These are phyloP conservation scores for Citrullus colocynthis DNA, from an alignment of 306 rosid genomes.

Conservation along the genomic window DNA sequence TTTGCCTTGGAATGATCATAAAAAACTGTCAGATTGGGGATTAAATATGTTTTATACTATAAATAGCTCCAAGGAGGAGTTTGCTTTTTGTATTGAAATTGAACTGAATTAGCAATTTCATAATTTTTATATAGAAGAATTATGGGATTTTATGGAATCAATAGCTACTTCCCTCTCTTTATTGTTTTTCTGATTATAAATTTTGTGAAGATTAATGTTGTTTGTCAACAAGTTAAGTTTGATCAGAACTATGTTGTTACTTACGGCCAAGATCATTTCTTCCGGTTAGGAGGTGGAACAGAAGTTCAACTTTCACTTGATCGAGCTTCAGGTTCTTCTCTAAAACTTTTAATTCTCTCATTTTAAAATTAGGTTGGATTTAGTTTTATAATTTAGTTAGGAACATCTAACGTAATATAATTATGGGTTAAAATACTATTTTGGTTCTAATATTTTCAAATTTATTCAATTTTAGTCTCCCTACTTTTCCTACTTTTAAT, in stretches of 20 bases:
- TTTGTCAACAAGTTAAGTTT: not conserved
- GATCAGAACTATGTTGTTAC: not conserved
- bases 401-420: no score
- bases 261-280: not conserved
- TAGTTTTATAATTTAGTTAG: no score
- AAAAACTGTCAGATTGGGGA: not conserved
- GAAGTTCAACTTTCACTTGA: conserved; percentile 16
- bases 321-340: conserved; percentile 3
- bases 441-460: no score
- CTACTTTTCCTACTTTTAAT: no score
- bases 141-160: not conserved
- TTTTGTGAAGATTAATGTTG: not conserved
- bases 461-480: no score
- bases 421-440: no score
- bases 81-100: not conserved
- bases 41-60: not conserved
- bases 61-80: not conserved
- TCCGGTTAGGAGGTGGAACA: not conserved
- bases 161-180: not conserved
- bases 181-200: not conserved
- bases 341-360: not conserved
- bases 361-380: no score
- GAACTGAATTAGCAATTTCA: no score
- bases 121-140: not conserved
- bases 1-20: not conserved